phyloP scores from a whole-genome alignment of 768 basidiomycete genomes.

The Strobilomyces dryophilus region DNA sequence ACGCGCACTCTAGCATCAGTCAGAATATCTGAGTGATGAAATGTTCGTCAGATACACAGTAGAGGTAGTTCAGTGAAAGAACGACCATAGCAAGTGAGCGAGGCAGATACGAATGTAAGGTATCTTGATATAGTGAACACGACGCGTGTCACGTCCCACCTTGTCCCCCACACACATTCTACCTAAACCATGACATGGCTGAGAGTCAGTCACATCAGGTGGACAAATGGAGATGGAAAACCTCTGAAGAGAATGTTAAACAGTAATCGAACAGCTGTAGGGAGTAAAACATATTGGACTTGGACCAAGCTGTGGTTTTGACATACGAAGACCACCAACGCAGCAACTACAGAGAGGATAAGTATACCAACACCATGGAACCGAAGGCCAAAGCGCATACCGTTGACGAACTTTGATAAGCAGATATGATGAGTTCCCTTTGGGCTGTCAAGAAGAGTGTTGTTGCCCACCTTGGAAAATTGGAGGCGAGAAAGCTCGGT shows the following conservation, averaged over 20 bases:
- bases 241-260: conserved; percentile 22
- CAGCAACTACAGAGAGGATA: conserved; percentile 14
- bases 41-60: neutral
- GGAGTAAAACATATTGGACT: neutral
- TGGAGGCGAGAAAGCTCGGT: conserved; percentile 16
- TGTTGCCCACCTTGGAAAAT: conserved; percentile 16
- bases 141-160: conserved; percentile 20
- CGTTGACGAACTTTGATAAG: conserved; percentile 15
- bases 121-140: conserved; percentile 28
- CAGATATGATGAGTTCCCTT: neutral
- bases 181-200: conserved; percentile 10
- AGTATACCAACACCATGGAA: no score
- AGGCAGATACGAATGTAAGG: conserved; percentile 19
- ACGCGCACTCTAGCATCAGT: conserved; percentile 1
- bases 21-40: conserved; percentile 7
- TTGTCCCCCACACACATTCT: conserved; percentile 21
- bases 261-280: conserved; percentile 21
- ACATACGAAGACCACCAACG: conserved; percentile 15
- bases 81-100: conserved; percentile 21
- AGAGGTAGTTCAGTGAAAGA: neutral
- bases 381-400: conserved; percentile 1
- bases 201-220: neutral
- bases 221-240: neutral
- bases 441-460: neutral
- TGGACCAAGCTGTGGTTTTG: neutral